Base-by-base conservation (phyloP, 2,329 filamentous ascomycete species). In the Mycocentrospora acerina region DNA sequence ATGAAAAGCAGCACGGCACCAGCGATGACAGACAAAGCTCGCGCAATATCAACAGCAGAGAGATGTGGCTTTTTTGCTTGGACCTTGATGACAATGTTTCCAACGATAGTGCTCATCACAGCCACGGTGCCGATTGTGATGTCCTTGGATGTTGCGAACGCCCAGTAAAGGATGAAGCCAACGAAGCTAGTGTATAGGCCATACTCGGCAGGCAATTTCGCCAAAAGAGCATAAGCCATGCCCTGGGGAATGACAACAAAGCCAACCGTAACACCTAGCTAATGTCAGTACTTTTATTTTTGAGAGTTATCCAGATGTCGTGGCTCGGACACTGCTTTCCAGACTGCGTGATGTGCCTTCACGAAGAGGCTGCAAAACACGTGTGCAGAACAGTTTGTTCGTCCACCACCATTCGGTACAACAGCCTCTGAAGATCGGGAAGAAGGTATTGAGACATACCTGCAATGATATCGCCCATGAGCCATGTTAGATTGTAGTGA, bases 71-170 rank as follows among this genome's bases (percentile, higher is more conserved):
- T 80, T 65, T 3, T 75, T 64, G 7, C 71, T 62, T 34, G 75
- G 65, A 28, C 82, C 25, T 84, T 77, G 29, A 78, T 64, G 30
- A 97, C 83, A 34, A 97, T 83, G 36, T 86, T 86, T 29, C 93
- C 93, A 2, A 88, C 86, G 12, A 98, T 78, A 3, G 88, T 94
- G 1, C 90, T 97, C 79, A 97, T 86, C 52, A 97, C 93, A 25
- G 93, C 93, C 32, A 97, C 93, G 22, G 91, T 91, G n/a, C 91
- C 91, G 40, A 97, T 97, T 8, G 91, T 96, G 60, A 98, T 97
- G 67, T 98, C 91, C 65, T 97, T 98, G 11, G 91, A 96, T 0
- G 93, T 98, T 24, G 90, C 93, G 60, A 97, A 97, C 62, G 96
- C 86, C 91, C 91, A 97, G 70, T 98, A 98, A 45, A 95, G 77